Evolutionary conservation across 2,329 filamentous ascomycete genomes (phyloP), one percentile per base, ranked within the genome.

Genomic region (Ilyonectria robusta): DNA sequence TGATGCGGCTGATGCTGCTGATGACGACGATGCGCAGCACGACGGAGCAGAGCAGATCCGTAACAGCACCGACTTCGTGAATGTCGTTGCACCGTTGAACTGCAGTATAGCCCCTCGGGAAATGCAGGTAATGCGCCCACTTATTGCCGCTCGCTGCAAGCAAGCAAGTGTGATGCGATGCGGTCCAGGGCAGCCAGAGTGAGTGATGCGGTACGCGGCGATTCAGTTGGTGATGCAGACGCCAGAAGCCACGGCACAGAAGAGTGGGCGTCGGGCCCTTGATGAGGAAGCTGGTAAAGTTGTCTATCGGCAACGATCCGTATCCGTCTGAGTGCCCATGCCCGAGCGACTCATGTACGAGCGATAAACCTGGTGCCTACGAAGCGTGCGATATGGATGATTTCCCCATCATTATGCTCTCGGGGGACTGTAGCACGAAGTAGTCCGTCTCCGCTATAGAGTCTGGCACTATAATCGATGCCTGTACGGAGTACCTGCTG

Each of bases 341-440:
- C n/a, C 40, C n/a, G 15, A n/a, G 40, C 40, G 40, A 42, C 40
- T 42, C 40, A 42, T 42, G 17, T 13, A 33, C 48, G 26, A 51
- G 26, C 29, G 26, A 29, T 19, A 51, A 19, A n/a, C 48, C 48
- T n/a, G 48, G 29, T 51, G 48, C 29, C 48, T 51, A 35, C 15
- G 40, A 42, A 42, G 40, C n/a, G 40, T 42, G 4, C 8, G 40
- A n/a, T 42, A n/a, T 33, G 29, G 29, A 51, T 51, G 48, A 51
- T 51, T 51, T 51, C 48, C 48, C n/a, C 48, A 31, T 33, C 17
- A 11, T 31, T n/a, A 51, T 51, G 48, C 48, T n/a, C 23, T 48
- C 46, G 13, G 11, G n/a, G 13, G 46, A 26, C 26, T 48, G 46
- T 23, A n/a, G 15, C 17, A 42, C 40, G 40, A 42, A n/a, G 15